Base-by-base conservation (phyloP, 805 yeast species). In the Maudiozyma saulgeensis region DNA sequence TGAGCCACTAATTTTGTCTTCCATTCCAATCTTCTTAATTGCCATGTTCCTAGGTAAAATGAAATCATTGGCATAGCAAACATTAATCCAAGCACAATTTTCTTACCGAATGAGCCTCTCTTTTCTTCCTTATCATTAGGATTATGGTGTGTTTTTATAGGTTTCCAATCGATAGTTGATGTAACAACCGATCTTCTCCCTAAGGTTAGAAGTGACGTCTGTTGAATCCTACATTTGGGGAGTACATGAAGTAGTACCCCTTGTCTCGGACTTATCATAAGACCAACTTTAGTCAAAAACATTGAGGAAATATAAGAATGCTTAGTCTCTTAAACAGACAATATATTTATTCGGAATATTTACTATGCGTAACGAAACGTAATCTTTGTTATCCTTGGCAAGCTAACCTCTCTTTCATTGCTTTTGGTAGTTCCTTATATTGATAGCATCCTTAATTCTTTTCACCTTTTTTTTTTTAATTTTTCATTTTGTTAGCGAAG, bases 41-140 rank as follows among this genome's bases (percentile, higher is more conserved):
- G 99, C 99, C 99, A 93, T 49, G 89, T 78, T 1, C 98, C 99
- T 42, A 93, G 70, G 44, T 81, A 82, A 63, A 91, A 86, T 11
- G 96, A 80, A 2, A 89, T 75, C 1, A 89, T 74, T 0, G 99
- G 99, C 83, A 95, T 91, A 19, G 91, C 78, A 45, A 73, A 57
- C 66, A 74, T 60, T 11, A 72, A 51, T 0, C 72, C 66, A 26
- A 72, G 50, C n/a, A 68, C 67, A 25, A 71, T 60, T 51, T 60
- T 57, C 53, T 63, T 48, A 62, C 58, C 61, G 57, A 47, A 25
- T 4, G 47, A 42, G 9, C 52, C 49, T 39, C 42, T 43, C 12
- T 49, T 68, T 48, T 49, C 69, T 72, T 48, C 69, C 66, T 50
- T 74, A 13, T 47, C 77, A 23, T 72, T 67, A 2, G 69, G 69